Conservation (phyloP, 805 yeast genomes). For the Ogataea corticis region DNA sequence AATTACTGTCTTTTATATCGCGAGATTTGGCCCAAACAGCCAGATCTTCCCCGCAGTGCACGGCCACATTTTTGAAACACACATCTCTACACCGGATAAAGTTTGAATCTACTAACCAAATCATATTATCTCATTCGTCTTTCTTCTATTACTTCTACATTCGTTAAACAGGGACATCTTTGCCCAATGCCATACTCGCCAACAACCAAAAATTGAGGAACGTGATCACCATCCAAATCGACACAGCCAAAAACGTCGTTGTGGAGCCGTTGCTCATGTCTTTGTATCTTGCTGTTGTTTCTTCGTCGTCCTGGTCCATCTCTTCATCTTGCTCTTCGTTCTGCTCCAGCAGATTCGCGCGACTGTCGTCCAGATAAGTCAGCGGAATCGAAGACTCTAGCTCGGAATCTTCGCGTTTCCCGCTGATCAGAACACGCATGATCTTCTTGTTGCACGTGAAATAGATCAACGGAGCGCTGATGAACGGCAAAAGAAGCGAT, state of each 20-base stretch:
- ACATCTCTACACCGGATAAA: no score
- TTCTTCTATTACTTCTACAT: background rate
- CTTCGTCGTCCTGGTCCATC: constrained; percentile 8
- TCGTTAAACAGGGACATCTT: constrained; percentile 29
- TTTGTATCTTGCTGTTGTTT: constrained; percentile 32
- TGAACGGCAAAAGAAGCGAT: constrained; percentile 78
- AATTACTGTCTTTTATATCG: background rate
- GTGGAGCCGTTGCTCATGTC: constrained; percentile 72
- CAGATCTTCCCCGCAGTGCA: background rate
- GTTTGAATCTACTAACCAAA: no score
- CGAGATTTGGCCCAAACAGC: no score
- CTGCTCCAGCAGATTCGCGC: constrained; percentile 10
- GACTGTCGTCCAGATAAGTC: constrained; percentile 14
- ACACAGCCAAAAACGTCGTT: constrained; percentile 53
- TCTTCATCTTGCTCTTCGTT: background rate
- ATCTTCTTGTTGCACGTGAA: constrained; percentile 65
- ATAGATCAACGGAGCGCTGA: constrained; percentile 83
- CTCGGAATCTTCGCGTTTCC: constrained; percentile 8
- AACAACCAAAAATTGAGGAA: constrained; percentile 72
- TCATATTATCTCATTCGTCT: background rate
- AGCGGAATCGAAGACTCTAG: constrained; percentile 7
- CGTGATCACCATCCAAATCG: constrained; percentile 72
- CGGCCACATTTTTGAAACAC: background rate
- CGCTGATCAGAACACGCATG: constrained; percentile 33
- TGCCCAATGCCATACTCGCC: constrained; percentile 34